Conservation (phyloP, 352 stramenopile species). For the Peronosclerospora sorghi region DNA sequence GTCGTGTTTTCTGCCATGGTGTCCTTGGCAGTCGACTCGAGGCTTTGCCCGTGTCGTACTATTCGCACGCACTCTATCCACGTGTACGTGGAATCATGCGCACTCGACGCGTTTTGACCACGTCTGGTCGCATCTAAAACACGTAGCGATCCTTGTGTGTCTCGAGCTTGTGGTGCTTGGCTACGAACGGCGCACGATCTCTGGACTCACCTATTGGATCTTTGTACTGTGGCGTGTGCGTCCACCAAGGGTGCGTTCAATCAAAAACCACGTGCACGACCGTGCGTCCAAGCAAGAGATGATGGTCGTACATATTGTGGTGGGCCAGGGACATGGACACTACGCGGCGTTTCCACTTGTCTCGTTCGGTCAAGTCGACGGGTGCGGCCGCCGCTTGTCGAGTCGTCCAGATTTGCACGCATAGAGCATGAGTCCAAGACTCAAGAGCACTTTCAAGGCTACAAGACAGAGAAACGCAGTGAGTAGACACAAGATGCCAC, state of each 20-base stretch:
- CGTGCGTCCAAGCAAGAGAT: too few relatives aligned
- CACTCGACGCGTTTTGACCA: constrained; percentile 16
- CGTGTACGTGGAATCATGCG: constrained; percentile 34
- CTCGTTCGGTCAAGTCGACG: constrained; percentile 53
- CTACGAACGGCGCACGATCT: constrained; percentile 55
- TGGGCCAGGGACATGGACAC: too few relatives aligned
- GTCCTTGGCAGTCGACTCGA: constrained; percentile 31
- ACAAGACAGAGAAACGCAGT: constrained; percentile 63
- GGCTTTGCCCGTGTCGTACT: constrained; percentile 61
- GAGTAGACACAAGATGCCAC: constrained; percentile 35
- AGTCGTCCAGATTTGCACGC: constrained; percentile 50
- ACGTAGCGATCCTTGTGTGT: constrained; percentile 30
- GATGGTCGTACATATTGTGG: too few relatives aligned
- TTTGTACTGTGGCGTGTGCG: constrained; percentile 28
- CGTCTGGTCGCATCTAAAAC: constrained; percentile 12
- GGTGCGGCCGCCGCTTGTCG: constrained; percentile 54
- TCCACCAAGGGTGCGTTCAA: background rate
- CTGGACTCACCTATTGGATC: constrained; percentile 49
- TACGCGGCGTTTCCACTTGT: constrained; percentile 25
- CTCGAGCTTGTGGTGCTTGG: constrained; percentile 62
- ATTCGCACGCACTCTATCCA: constrained; percentile 62
- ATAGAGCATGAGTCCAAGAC: constrained; percentile 70
- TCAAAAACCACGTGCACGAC: background rate
- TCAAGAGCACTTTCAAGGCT: constrained; percentile 71
- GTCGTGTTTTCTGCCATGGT: too few relatives aligned